Conservation (phyloP, 2,329 filamentous ascomycete genomes). For the Ophiognomonia clavigignenti-juglandacearum region DNA sequence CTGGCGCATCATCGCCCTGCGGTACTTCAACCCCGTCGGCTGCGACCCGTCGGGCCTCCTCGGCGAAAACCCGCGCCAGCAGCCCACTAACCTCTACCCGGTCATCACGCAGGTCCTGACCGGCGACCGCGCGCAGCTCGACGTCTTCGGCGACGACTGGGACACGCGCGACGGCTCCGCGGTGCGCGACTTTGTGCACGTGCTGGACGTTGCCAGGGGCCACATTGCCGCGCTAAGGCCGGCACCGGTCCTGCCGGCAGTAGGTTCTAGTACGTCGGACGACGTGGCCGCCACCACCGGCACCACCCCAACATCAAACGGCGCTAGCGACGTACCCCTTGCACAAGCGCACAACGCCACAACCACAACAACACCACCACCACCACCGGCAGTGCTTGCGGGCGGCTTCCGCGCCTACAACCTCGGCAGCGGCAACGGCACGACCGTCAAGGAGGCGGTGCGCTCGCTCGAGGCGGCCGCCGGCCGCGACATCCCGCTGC, state of each 20-base stretch:
- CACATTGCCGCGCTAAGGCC: constrained; percentile 55
- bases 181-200: constrained; percentile 64
- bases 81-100: constrained; percentile 60
- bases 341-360: not conserved
- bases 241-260: constrained; percentile 26
- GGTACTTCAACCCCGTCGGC: constrained; percentile 66
- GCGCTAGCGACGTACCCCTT: too few species aligned
- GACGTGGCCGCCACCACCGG: too few species aligned
- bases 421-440: constrained; percentile 40
- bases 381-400: not conserved
- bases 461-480: constrained; percentile 32
- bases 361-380: not conserved
- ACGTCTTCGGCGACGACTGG: constrained; percentile 62
- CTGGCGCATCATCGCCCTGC: constrained; percentile 58
- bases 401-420: constrained; percentile 40
- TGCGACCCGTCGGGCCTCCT: constrained; percentile 60
- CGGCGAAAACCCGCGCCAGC: constrained; percentile 58
- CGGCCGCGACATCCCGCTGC: constrained; percentile 30
- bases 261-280: too few species aligned
- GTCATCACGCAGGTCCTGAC: constrained; percentile 59
- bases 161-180: constrained; percentile 61
- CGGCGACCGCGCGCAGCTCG: constrained; percentile 46
- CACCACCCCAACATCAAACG: too few species aligned
- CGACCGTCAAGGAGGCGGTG: constrained; percentile 40
- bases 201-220: constrained; percentile 58